Conservation (phyloP, 2,329 filamentous ascomycete genomes). For the Stachybotrys echinatus region DNA sequence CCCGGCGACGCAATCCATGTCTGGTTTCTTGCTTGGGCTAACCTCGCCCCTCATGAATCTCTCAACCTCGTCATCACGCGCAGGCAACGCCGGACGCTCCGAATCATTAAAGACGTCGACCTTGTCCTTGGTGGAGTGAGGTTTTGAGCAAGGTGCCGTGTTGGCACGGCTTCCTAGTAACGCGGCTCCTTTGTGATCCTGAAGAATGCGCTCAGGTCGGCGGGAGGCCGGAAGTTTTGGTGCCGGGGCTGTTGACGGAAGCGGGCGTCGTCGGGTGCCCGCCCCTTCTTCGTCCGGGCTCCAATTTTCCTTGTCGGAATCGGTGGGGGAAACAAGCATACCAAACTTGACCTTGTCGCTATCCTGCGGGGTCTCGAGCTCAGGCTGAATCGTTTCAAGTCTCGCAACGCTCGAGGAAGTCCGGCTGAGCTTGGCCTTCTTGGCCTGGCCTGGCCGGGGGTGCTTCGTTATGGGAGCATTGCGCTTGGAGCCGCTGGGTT, state of each 20-base stretch:
- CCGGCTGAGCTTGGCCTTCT: conserved; percentile 58
- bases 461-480: conserved; percentile 43
- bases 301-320: conserved; percentile 97
- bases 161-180: conserved; percentile 31
- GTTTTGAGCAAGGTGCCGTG: conserved; percentile 32
- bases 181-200: conserved; percentile 30
- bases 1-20: conserved; percentile 87
- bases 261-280: conserved; percentile 24
- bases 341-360: not conserved
- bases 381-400: conserved; percentile 40
- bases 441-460: conserved; percentile 33
- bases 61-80: conserved; percentile 56
- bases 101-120: conserved; percentile 51
- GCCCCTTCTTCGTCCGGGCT: conserved; percentile 46
- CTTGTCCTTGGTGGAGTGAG: conserved; percentile 22
- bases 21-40: conserved; percentile 67
- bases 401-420: conserved; percentile 58
- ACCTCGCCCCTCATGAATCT: conserved; percentile 66
- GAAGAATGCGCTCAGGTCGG: conserved; percentile 34
- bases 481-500: conserved; percentile 59
- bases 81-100: conserved; percentile 11
- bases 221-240: conserved; percentile 27
- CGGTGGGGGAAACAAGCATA: conserved; percentile 35
- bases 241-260: conserved; percentile 25
- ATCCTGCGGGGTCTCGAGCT: conserved; percentile 9